A percentile compares a stretch with the other conserved stretches of the same genome.
Conservation (phyloP, 768 basidiomycete genomes). For the Leccinum incarnatum region DNA sequence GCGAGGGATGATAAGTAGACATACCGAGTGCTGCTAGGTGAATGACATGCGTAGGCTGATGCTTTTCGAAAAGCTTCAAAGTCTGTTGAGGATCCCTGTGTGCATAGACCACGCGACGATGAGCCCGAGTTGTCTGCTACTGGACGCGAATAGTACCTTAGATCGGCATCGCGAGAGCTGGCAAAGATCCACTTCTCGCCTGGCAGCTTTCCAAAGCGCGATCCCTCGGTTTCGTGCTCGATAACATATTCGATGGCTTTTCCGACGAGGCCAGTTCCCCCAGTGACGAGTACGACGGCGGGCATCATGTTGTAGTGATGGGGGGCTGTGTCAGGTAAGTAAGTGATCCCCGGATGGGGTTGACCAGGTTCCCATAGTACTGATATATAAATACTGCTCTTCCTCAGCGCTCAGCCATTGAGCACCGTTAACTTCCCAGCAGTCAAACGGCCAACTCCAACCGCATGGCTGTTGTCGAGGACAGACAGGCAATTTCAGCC, state of each 20-base stretch:
- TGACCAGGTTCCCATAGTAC: conserved; percentile 13
- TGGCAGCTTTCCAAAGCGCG: conserved; percentile 69
- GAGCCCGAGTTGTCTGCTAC: background rate
- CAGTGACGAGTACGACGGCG: conserved; percentile 73
- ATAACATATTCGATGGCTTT: conserved; percentile 77
- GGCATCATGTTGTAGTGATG: conserved; percentile 19
- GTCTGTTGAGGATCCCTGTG: conserved; percentile 69
- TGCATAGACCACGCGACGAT: background rate
- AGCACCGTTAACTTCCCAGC: conserved; percentile 6
- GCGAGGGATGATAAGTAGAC: conserved; percentile 18
- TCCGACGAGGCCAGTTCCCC: conserved; percentile 86
- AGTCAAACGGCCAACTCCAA: background rate
- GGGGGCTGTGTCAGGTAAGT: background rate
- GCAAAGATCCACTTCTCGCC: conserved; percentile 89
- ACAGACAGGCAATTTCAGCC: conserved; percentile 49
- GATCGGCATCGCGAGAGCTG: conserved; percentile 75
- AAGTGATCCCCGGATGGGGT: background rate
- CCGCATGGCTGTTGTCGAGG: conserved; percentile 33
- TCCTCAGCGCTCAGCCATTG: background rate
- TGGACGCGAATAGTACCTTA: conserved; percentile 52
- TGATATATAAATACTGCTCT: background rate
- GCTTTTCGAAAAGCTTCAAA: conserved; percentile 75
- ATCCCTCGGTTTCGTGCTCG: conserved; percentile 73
- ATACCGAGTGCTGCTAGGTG: conserved; percentile 92
- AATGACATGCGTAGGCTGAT: conserved; percentile 94